Evolutionary conservation across 2,329 filamentous ascomycete species (phyloP), one percentile per base, ranked within the genome.

Genomic region (Cladosporium austrohemisphaericum): DNA sequence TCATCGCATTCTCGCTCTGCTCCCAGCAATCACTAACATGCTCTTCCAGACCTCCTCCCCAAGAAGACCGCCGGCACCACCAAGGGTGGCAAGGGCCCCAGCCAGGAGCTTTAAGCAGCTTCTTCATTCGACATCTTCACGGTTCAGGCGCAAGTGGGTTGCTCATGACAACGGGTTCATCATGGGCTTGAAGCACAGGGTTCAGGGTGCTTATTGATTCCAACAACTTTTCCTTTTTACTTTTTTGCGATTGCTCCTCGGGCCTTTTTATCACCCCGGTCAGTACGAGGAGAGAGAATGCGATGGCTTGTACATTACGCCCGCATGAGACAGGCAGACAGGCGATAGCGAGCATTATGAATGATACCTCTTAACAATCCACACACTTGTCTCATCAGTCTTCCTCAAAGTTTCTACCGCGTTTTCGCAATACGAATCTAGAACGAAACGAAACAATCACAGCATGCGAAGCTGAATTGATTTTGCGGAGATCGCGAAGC

Each of bases 41-140:
- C 49, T 8, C 56, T 60, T 64, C 48, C 67, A 95, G 92, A 98
- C 79, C 86, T 98, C 57, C 84, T 98, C 60, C 93, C 93, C 70
- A 97, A 98, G 90, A 97, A 97, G 88, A 95, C 93, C 51, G 81
- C 63, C 55, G 61, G 56, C 51, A 59, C 59, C 58, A 52, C 50
- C 72, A 96, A 97, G 87, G 79, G 80, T 71, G 88, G 87, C 76
- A 95, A 95, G 85, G 38, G 37, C 37, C 85, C 83, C 71, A 95
- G 89, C 78, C 90, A 95, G 78, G 91, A 96, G 80, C 81, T 97
- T 78, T 97, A 89, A 81, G 77, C 63, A 51, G 55, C 67, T 56
- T 47, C 20, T 23, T 41, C 37, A 33, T 41, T 28, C 32, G 29
- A 25, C 32, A 46, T 37, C 43, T 37, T 46, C 43, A 37, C 32